A percentile compares a stretch with the other conserved stretches of the same genome.
These are phyloP conservation scores for Vitis rupestris DNA, from an alignment of 164 flowering plant species.

Conservation along the genomic window DNA sequence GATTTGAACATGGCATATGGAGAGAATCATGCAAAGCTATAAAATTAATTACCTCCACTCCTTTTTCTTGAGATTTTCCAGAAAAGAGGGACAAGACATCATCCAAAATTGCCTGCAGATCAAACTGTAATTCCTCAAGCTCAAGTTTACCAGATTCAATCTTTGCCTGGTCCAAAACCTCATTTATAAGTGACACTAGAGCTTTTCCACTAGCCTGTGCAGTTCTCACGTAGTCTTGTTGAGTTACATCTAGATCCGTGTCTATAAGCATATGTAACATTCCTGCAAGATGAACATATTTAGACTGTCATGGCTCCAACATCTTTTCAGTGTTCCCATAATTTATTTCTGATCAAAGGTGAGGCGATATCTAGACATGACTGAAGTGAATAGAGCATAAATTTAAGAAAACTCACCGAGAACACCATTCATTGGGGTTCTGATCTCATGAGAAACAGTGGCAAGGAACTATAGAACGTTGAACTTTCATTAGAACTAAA, in stretches of 20 bases:
- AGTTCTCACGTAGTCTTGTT: slow-evolving; percentile 85
- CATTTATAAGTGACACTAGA: slow-evolving; percentile 87
- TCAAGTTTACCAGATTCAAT: slow-evolving; percentile 96
- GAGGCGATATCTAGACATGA: too few relatives aligned
- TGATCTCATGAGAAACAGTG: slow-evolving; percentile 96
- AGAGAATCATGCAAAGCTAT: neutral
- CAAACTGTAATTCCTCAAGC: slow-evolving; percentile 81
- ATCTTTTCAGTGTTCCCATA: neutral
- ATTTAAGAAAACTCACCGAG: slow-evolving; percentile 51
- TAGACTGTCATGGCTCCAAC: neutral
- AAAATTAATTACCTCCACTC: slow-evolving; percentile 67
- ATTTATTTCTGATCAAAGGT: too few relatives aligned
- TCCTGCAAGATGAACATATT: slow-evolving; percentile 41
- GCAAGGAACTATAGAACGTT: slow-evolving; percentile 78
- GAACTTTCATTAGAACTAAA: slow-evolving; percentile 4
- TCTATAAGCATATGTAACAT: slow-evolving; percentile 96
- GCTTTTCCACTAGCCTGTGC: slow-evolving; percentile 94
- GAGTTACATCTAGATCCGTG: slow-evolving; percentile 85
- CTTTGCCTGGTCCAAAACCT: slow-evolving; percentile 93
- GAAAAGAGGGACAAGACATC: slow-evolving; percentile 92
- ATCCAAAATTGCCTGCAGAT: slow-evolving; percentile 77
- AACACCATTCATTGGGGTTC: slow-evolving; percentile 99
- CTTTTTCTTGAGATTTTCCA: slow-evolving; percentile 87
- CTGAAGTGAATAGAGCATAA: too few relatives aligned
- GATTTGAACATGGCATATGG: neutral